Evolutionary conservation across 1,139 yeast genomes (phyloP).

Genomic region (Trichomonascaceae sp.): DNA sequence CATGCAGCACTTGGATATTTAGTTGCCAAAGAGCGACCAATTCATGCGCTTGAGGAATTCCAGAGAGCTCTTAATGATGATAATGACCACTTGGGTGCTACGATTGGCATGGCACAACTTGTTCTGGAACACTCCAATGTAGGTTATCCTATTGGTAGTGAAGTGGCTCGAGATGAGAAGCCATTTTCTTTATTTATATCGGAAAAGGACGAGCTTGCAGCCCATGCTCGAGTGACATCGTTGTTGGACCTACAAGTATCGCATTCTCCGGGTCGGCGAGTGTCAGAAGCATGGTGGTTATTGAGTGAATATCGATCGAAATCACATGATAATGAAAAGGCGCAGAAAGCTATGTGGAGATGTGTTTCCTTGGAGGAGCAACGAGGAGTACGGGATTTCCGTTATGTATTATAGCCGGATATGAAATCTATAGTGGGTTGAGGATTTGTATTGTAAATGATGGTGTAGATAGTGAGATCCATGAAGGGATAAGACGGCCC

Average conservation of each 20-base stretch:
- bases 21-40: constrained; percentile 31
- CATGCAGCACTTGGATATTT: constrained; percentile 51
- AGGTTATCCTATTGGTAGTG: constrained; percentile 10
- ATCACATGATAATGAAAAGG: constrained; percentile 45
- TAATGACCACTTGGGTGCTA: constrained; percentile 47
- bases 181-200: constrained; percentile 32
- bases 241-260: constrained; percentile 55
- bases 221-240: constrained; percentile 57
- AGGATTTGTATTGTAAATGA: too few species aligned
- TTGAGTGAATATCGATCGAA: constrained; percentile 60
- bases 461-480: too few species aligned
- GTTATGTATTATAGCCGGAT: background rate
- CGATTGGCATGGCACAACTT: constrained; percentile 61
- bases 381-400: constrained; percentile 51
- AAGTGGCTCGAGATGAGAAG: constrained; percentile 5
- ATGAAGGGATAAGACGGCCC: too few species aligned
- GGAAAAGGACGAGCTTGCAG: constrained; percentile 55
- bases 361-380: constrained; percentile 63
- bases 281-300: constrained; percentile 69
- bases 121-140: constrained; percentile 38
- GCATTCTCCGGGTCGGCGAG: constrained; percentile 47
- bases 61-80: constrained; percentile 59
- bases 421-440: background rate
- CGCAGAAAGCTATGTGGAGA: constrained; percentile 55
- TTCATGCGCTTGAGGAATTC: constrained; percentile 56